Conservation (phyloP, 345 rosid genomes). For the Boechera divaricarpa region DNA sequence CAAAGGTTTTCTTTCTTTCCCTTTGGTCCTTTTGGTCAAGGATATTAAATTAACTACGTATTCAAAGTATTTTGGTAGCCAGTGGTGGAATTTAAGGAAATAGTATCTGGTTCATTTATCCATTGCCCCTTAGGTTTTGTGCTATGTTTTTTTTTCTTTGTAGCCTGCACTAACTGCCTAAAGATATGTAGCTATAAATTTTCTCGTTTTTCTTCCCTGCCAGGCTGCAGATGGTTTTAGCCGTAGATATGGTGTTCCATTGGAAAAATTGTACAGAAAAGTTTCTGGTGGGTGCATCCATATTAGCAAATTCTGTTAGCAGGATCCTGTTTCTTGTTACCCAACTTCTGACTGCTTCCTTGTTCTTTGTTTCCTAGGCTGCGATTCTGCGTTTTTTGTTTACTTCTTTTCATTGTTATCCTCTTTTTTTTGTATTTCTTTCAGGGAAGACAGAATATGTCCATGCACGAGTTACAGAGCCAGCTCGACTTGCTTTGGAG, state of each 20-base stretch:
- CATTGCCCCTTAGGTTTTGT: neutral
- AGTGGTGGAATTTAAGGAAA: conserved; percentile 19
- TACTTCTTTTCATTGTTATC: neutral
- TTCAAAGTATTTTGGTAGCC: conserved; percentile 25
- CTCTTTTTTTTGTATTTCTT: neutral
- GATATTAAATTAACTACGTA: conserved; percentile 13
- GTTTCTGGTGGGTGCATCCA: conserved; percentile 68
- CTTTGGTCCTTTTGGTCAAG: conserved; percentile 31
- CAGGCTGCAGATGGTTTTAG: conserved; percentile 99
- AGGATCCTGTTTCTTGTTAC: conserved; percentile 16
- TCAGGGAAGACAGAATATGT: conserved; percentile 92
- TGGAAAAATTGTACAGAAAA: conserved; percentile 67
- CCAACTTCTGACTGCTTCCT: conserved; percentile 16
- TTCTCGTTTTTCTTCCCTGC: conserved; percentile 34
- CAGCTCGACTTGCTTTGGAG: conserved; percentile 78
- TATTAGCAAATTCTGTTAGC: conserved; percentile 11
- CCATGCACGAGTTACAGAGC: conserved; percentile 67
- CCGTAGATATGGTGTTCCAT: conserved; percentile 69
- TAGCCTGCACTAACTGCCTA: neutral
- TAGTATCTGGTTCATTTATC: conserved; percentile 16
- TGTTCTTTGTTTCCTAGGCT: conserved; percentile 24
- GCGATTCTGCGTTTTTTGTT: conserved; percentile 9
- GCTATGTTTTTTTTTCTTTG: conserved; percentile 12
- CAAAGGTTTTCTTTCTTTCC: conserved; percentile 71
- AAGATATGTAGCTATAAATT: conserved; percentile 5